phyloP scores from a whole-genome alignment of 1,284 basidiomycete species.

The Ganoderma lingzhi region DNA sequence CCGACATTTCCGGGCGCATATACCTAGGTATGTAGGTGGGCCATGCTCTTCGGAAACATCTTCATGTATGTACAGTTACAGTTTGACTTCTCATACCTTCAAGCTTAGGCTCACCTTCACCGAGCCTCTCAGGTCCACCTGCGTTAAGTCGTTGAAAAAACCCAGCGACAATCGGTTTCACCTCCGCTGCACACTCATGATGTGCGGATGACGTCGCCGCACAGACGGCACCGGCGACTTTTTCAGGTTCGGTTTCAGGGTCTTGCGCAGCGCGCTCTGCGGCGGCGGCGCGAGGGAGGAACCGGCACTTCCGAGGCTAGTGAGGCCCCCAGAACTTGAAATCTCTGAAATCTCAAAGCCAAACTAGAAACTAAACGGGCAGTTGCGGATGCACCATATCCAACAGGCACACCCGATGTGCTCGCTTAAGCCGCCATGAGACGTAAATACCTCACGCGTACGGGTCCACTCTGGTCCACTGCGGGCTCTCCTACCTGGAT shows the following conservation, averaged over 20 bases:
- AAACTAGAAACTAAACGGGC: background rate
- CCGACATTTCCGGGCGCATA: background rate
- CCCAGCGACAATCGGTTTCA: background rate
- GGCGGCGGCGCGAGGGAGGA: no score
- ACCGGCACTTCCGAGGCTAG: background rate
- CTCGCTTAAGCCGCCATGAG: background rate
- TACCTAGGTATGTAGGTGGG: background rate
- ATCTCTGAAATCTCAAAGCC: constrained; percentile 1
- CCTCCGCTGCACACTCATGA: background rate
- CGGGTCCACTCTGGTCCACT: background rate
- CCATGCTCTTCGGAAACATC: background rate
- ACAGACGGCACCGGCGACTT: background rate
- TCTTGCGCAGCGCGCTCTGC: background rate
- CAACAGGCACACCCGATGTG: background rate
- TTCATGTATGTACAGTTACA: background rate
- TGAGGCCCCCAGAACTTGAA: background rate
- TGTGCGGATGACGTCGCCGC: background rate
- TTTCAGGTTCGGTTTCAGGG: background rate
- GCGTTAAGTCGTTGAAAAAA: background rate
- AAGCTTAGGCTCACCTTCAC: background rate
- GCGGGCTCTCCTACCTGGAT: background rate
- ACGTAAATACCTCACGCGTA: background rate
- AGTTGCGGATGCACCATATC: background rate
- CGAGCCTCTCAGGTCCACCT: background rate
- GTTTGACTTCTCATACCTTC: background rate